Percentiles rank a stretch among this genome's conserved stretches.
Conservation (phyloP, 306 rosid species). For the Acmispon strigosus region DNA sequence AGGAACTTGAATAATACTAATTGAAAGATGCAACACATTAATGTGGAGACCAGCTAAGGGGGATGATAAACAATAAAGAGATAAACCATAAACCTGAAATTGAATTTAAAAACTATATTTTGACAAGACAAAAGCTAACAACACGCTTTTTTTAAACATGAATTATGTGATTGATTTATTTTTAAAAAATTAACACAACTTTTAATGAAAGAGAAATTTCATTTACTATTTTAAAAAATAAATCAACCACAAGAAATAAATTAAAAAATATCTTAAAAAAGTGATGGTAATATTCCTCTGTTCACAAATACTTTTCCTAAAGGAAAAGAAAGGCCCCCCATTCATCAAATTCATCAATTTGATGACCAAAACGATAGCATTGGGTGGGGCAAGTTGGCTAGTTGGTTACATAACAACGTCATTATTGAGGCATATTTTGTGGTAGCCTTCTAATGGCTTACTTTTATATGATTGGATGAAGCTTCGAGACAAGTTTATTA, state of each 20-base stretch:
- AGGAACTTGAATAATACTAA: not conserved
- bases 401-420: slow-evolving; percentile 5
- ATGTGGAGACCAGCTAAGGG: not conserved
- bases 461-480: not conserved
- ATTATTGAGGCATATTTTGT: slow-evolving; percentile 10
- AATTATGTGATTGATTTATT: too few relatives aligned
- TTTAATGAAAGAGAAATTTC: too few relatives aligned
- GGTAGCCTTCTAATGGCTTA: not conserved
- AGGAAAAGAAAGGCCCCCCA: not conserved
- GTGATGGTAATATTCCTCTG: too few relatives aligned
- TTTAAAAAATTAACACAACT: too few relatives aligned
- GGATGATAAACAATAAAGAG: not conserved
- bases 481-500: not conserved
- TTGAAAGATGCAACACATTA: not conserved
- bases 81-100: not conserved
- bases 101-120: not conserved
- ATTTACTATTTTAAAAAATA: too few relatives aligned
- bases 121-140: too few relatives aligned
- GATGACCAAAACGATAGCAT: not conserved
- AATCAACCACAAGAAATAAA: too few relatives aligned
- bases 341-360: not conserved
- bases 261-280: too few relatives aligned
- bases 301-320: not conserved
- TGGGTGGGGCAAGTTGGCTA: slow-evolving; percentile 19
- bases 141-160: too few relatives aligned